phyloP scores from a whole-genome alignment of 495 filamentous ascomycete genomes.

The Podospora pseudopauciseta region DNA sequence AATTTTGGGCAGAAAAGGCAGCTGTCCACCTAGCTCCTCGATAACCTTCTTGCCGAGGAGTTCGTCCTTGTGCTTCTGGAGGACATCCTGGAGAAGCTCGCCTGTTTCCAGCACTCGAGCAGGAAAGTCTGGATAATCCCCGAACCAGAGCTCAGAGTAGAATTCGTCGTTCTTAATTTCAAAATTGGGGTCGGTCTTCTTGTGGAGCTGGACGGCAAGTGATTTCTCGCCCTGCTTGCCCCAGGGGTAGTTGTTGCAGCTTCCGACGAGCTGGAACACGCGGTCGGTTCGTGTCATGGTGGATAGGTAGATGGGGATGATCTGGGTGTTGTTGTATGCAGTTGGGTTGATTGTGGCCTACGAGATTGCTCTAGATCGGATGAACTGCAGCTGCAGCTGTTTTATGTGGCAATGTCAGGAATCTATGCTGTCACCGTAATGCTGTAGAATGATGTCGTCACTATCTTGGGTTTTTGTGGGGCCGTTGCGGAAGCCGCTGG shows the following conservation, averaged over 20 bases:
- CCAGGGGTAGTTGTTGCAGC: conserved; percentile 58
- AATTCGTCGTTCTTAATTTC: conserved; percentile 66
- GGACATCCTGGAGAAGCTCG: conserved; percentile 60
- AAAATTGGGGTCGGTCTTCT: conserved; percentile 62
- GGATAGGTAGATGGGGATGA: not conserved
- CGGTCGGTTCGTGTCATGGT: conserved; percentile 13
- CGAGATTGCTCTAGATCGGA: not conserved
- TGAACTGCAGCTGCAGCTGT: not conserved
- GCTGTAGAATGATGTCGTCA: not conserved
- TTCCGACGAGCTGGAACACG: conserved; percentile 51
- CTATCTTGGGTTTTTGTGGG: not conserved
- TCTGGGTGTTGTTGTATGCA: not conserved
- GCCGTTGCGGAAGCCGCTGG: too few relatives aligned
- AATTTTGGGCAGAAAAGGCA: conserved; percentile 78
- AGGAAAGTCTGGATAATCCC: conserved; percentile 70
- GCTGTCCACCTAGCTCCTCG: conserved; percentile 59
- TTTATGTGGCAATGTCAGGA: too few relatives aligned
- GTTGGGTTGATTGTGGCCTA: too few relatives aligned
- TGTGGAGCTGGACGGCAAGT: conserved; percentile 62
- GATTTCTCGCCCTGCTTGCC: conserved; percentile 72
- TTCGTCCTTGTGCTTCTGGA: conserved; percentile 59
- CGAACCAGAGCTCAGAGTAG: conserved; percentile 72
- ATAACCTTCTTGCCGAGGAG: conserved; percentile 62
- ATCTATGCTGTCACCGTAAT: not conserved
- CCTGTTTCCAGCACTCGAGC: conserved; percentile 59